Percentiles rank a stretch among this genome's conserved stretches.
These are phyloP conservation scores for Perkinsus marinus DNA, from an alignment of 169 alveolate species.

Conservation along the genomic window DNA sequence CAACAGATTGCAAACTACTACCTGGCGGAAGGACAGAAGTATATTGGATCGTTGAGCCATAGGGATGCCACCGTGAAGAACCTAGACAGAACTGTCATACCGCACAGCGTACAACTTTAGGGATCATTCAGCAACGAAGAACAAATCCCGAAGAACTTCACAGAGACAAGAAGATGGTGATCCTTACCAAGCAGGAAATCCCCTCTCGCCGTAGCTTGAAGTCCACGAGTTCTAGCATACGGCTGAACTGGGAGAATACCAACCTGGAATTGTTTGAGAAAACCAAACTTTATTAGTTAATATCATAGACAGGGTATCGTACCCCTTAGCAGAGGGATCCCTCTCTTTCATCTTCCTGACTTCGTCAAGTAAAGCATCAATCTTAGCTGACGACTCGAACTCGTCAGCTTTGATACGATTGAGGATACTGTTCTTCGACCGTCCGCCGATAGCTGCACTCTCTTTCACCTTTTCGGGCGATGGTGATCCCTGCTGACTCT, in stretches of 20 bases:
- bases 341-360: conserved; percentile 30
- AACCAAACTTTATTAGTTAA: too few species aligned
- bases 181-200: conserved; percentile 28
- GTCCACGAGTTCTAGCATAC: conserved; percentile 65
- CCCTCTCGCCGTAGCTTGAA: conserved; percentile 34
- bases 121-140: too few species aligned
- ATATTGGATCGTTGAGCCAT: conserved; percentile 46
- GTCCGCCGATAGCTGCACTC: background rate
- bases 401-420: conserved; percentile 46
- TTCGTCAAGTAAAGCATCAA: conserved; percentile 56
- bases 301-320: background rate
- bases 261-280: too few species aligned
- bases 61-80: background rate
- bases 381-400: conserved; percentile 48
- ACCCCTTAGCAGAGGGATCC: conserved; percentile 42
- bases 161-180: background rate
- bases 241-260: conserved; percentile 69
- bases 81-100: too few species aligned
- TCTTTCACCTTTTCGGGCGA: background rate
- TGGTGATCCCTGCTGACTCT: conserved; percentile 17
- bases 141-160: background rate
- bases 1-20: background rate
- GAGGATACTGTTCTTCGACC: conserved; percentile 34
- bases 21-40: conserved; percentile 41
- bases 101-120: too few species aligned